Conservation (phyloP, 345 rosid genomes). For the Lagerstroemia speciosa region DNA sequence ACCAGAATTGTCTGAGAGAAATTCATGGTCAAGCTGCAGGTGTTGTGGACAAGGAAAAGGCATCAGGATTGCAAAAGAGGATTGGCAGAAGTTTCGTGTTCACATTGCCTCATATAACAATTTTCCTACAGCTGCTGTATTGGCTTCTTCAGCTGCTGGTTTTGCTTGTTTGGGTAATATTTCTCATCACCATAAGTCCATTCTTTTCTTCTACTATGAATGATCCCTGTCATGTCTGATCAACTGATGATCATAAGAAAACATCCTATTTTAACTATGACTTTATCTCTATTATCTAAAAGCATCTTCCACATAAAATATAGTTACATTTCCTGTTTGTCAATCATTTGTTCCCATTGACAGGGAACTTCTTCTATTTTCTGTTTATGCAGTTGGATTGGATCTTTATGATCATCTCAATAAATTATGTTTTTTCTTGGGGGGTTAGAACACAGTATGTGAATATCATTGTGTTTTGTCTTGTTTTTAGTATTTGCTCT, state of each 20-base stretch:
- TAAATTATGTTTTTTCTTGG: not conserved
- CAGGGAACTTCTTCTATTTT: not conserved
- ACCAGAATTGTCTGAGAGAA: slow-evolving; percentile 79
- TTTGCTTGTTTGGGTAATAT: too few species aligned
- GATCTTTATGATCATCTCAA: not conserved
- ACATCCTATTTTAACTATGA: not conserved
- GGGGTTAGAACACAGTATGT: not conserved
- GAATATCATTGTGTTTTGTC: not conserved
- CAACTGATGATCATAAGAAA: not conserved
- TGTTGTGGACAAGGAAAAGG: slow-evolving; percentile 73
- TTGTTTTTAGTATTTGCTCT: slow-evolving; percentile 61
- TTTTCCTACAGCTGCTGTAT: slow-evolving; percentile 96
- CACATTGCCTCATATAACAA: slow-evolving; percentile 90
- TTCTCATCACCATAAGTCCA: too few species aligned
- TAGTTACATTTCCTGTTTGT: not conserved
- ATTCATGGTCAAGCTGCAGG: slow-evolving; percentile 69
- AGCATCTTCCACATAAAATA: not conserved
- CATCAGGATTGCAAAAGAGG: slow-evolving; percentile 62
- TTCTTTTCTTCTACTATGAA: not conserved
- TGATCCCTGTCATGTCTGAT: not conserved
- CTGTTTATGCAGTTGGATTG: not conserved
- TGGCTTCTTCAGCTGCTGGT: too few species aligned
- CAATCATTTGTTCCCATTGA: not conserved
- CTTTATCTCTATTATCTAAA: not conserved
- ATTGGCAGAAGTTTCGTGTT: slow-evolving; percentile 73